Evolutionary conservation across 306 rosid genomes (phyloP).

Genomic region (Prunus davidiana): DNA sequence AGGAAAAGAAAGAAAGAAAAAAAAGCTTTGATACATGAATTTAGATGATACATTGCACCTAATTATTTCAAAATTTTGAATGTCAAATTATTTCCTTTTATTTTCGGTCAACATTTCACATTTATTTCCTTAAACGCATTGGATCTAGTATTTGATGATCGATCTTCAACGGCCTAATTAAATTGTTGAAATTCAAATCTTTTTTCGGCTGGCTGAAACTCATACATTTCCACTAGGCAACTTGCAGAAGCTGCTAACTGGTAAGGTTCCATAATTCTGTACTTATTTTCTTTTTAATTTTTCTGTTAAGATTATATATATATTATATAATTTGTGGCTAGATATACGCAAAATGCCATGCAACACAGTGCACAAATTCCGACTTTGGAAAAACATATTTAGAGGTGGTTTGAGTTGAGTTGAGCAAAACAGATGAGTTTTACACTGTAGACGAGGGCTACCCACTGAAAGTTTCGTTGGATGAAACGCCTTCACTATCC

Average conservation of each 20-base stretch:
- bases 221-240: too few species aligned
- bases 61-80: neutral
- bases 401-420: conserved; percentile 1
- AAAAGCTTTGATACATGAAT: neutral
- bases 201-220: too few species aligned
- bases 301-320: too few species aligned
- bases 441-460: neutral
- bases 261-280: too few species aligned
- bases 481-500: neutral
- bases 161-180: neutral
- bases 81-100: too few species aligned
- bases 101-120: too few species aligned
- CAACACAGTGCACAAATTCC: neutral
- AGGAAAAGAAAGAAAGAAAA: neutral
- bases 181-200: neutral
- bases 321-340: too few species aligned
- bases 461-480: conserved; percentile 3
- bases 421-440: neutral
- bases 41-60: neutral
- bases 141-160: neutral
- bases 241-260: too few species aligned
- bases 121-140: neutral
- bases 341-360: neutral
- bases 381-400: conserved; percentile 1
- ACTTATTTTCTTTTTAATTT: too few species aligned